A percentile compares a stretch with the other conserved stretches of the same genome.
These are phyloP conservation scores for Fusarium heterosporum DNA, from an alignment of 2,329 filamentous ascomycete genomes.

Conservation along the genomic window DNA sequence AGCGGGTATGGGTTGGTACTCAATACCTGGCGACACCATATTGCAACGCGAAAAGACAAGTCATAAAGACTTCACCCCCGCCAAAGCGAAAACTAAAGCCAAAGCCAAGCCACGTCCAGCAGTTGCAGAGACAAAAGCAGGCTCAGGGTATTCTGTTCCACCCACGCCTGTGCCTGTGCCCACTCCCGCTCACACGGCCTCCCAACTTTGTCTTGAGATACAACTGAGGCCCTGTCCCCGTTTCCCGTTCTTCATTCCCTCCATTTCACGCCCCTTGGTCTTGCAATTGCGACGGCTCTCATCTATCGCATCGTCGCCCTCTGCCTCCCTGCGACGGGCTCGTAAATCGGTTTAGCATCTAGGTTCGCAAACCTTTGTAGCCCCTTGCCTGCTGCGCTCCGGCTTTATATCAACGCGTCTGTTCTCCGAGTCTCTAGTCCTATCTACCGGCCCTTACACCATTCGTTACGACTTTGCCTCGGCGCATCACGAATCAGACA, in stretches of 20 bases:
- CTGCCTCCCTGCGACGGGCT: conserved; percentile 28
- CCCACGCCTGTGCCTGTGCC: conserved; percentile 38
- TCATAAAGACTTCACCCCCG: conserved; percentile 27
- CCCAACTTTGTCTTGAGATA: conserved; percentile 48
- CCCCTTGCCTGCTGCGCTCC: conserved; percentile 17
- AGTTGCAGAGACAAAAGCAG: conserved; percentile 33
- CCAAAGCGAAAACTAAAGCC: conserved; percentile 25
- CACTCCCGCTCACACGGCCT: conserved; percentile 38
- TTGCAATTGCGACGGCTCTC: conserved; percentile 46
- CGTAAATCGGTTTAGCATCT: conserved; percentile 12
- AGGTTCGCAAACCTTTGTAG: conserved; percentile 22
- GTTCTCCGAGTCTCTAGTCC: conserved; percentile 19
- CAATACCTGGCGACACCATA: conserved; percentile 22
- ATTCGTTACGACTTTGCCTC: conserved; percentile 16
- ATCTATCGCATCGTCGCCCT: conserved; percentile 38
- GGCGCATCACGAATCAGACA: conserved; percentile 21
- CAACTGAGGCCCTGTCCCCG: conserved; percentile 46
- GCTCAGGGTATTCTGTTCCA: conserved; percentile 43
- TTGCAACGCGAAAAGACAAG: conserved; percentile 23
- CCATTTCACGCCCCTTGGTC: conserved; percentile 39
- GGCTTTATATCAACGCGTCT: conserved; percentile 29
- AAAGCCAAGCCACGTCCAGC: conserved; percentile 30
- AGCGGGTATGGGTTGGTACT: conserved; percentile 13
- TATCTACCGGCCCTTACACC: conserved; percentile 19
- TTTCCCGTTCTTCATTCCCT: conserved; percentile 43